Evolutionary conservation across 805 yeast species (phyloP).

Genomic region (Lachancea nothofagi): DNA sequence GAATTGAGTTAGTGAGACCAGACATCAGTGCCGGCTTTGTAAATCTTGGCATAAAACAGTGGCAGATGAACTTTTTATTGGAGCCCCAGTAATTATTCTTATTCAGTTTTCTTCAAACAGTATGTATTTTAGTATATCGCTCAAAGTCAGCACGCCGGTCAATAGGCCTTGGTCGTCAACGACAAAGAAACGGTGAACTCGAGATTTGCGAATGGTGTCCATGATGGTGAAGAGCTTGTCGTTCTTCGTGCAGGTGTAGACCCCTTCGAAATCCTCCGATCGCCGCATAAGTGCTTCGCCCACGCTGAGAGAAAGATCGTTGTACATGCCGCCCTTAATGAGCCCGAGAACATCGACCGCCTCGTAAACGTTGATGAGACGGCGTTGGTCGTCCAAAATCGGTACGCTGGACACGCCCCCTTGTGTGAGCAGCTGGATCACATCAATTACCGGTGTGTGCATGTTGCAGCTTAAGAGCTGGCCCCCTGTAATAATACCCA

Average conservation of each 20-base stretch:
- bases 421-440: conserved; percentile 72
- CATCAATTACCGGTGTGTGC: conserved; percentile 91
- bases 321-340: conserved; percentile 90
- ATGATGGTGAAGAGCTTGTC: conserved; percentile 84
- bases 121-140: conserved; percentile 84
- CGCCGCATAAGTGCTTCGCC: conserved; percentile 90
- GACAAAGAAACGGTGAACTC: conserved; percentile 87
- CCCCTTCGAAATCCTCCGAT: conserved; percentile 96
- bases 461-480: conserved; percentile 73
- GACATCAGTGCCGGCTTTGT: too few species aligned
- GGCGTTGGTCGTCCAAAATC: conserved; percentile 66
- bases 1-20: too few species aligned
- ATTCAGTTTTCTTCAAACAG: conserved; percentile 49
- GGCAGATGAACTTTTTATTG: too few species aligned
- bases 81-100: too few species aligned
- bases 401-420: conserved; percentile 90
- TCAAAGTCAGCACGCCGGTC: conserved; percentile 79
- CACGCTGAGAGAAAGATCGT: conserved; percentile 82
- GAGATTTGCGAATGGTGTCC: conserved; percentile 87
- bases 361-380: conserved; percentile 84
- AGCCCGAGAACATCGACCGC: conserved; percentile 90
- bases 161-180: conserved; percentile 79
- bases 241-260: conserved; percentile 84
- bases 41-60: too few species aligned
- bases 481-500: conserved; percentile 55